Evolutionary conservation across 371 early-diverging fungal genomes (phyloP), one percentile per base, ranked within the genome.

Genomic region (Capillidium heterosporum): DNA sequence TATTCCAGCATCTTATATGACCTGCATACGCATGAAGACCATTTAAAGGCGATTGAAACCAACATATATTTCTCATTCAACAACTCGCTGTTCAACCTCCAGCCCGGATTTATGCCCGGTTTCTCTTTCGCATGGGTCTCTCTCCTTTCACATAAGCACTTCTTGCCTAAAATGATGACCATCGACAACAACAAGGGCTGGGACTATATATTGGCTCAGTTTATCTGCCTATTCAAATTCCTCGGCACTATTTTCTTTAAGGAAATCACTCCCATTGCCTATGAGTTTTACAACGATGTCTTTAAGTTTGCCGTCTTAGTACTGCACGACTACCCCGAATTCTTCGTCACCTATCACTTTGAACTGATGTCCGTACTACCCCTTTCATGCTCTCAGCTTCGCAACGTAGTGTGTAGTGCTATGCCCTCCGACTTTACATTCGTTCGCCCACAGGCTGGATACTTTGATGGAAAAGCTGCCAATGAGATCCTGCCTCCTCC

Each of bases 251-350:
- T 87, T 63, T 66, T 95, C 58, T 68, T 70, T n/a, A 65, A 69
- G 10, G 73, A 74, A 5, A 81, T 84, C 60, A 68, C 73, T 42
- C 84, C 84, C 29, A 78, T 91, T 3, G 80, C 84, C 10, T 82
- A 91, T 43, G 63, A 84, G 55, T 73, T 96, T 32, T 96, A 98
- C 71, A 77, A 80, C 52, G 95, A 92, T 17, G 83, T 87, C 0
- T 71, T 96, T 15, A 77, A 95, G n/a, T 79, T 96, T 19, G 63
- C 95, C 31, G 69, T 96, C 26, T 88, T 95, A 4, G 62, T 96
- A n/a, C 69, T 95, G 52, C 97, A 95, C 67, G 98, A 98, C 67
- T 94, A 89, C 71, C 98, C 97, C 13, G 94, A 94, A 65, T 98
- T 96, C 69, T 71, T 98, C 46, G 85, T 92, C 60, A 86, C 83